Base-by-base conservation (phyloP, 2,329 filamentous ascomycete species). In the Akanthomyces dipterigenus region DNA sequence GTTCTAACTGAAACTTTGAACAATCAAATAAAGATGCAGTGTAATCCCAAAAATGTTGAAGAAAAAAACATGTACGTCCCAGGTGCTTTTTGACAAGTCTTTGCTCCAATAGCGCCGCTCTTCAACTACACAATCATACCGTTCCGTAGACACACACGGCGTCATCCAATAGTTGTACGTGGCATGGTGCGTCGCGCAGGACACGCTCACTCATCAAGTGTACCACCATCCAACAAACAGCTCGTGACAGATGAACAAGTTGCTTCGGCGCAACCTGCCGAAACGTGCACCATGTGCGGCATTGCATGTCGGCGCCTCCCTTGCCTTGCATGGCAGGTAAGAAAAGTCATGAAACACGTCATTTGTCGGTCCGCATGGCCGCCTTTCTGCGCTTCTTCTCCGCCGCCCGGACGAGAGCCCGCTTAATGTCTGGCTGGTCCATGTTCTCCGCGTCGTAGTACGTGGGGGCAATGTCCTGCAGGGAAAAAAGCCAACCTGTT, bases 391-490 rank as follows among this genome's bases (percentile, higher is more conserved):
- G 80, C 70, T 86, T 79, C 77, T 83, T 87, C 65, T 88, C 84
- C 1, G 77, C 73, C 0, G 85, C 80, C 24, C 82, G 76, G 64
- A 79, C 76, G 36, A 89, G 76, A 3, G 85, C 84, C 42, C 83
- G 86, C 77, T 89, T 93, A 67, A 96, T 87, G 63, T 97, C 93
- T 58, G 92, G 91, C 73, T 96, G 91, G 56, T 84, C 86, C 75
- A 98, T 97, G 0, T 83, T 82, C 1, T 87, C 82, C 12, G 97
- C 75, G 70, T 99, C 91, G 75, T 96, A 99, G 77, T 99, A 99
- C 20, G 82, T 85, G 2, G 93, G 93, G 5, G 95, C 92, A 66
- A 98, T 96, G 75, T 99, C 95, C 89, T 93, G 66, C 50, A 53
- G 18, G n/a, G n/a, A n/a, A 16, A 45, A 28, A 24, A 3, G 14